Conservation (phyloP, 1,139 yeast species). For the Eremothecium gossypii region DNA sequence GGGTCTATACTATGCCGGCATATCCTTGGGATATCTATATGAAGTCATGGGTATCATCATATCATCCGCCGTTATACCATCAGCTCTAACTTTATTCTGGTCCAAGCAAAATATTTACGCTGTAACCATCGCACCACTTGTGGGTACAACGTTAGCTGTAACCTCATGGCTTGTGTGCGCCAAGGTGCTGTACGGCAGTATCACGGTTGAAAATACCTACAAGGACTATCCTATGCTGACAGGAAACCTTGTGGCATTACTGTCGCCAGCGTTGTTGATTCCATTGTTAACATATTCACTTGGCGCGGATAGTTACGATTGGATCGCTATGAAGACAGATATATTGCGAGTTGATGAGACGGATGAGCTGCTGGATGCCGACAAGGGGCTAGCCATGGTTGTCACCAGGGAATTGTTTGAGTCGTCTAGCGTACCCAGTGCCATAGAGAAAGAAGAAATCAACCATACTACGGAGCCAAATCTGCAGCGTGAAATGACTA, state of each 20-base stretch:
- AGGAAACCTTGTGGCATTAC: constrained; percentile 75
- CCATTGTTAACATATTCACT: constrained; percentile 57
- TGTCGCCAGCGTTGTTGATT: constrained; percentile 59
- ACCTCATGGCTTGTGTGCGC: constrained; percentile 60
- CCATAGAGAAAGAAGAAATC: constrained; percentile 26
- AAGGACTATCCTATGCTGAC: constrained; percentile 75
- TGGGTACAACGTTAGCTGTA: constrained; percentile 54
- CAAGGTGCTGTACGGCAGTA: constrained; percentile 41
- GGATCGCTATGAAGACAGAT: constrained; percentile 43
- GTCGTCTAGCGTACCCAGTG: constrained; percentile 21
- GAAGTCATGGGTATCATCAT: constrained; percentile 83
- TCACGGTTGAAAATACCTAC: constrained; percentile 59
- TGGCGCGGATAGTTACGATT: constrained; percentile 69
- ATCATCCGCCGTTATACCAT: constrained; percentile 77
- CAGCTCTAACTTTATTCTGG: constrained; percentile 64
- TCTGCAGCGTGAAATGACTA: constrained; percentile 30
- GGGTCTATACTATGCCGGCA: constrained; percentile 73
- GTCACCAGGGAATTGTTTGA: no score
- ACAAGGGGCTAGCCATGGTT: no score
- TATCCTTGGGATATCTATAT: constrained; percentile 78
- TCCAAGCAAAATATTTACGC: constrained; percentile 54
- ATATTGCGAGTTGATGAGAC: constrained; percentile 61
- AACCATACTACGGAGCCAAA: constrained; percentile 37
- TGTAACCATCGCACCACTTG: constrained; percentile 50
- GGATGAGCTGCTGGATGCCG: constrained; percentile 40